Evolutionary conservation across 23 red algal genomes (phyloP), one percentile per base, ranked within the genome.

Genomic region (Gracilaria caudata): DNA sequence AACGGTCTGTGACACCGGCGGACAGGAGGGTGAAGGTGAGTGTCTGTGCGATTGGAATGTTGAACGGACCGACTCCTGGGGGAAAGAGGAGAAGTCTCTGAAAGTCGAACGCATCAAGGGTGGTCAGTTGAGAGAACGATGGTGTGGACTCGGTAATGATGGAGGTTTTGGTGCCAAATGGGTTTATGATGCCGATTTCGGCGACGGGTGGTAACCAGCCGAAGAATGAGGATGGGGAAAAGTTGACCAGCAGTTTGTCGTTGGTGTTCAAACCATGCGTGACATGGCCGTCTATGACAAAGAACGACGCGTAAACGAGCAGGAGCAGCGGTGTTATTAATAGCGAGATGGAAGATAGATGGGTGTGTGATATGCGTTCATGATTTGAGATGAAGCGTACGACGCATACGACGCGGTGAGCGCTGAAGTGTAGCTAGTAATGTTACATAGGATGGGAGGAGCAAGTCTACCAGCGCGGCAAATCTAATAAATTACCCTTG

Each of bases 31-130:
- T 61, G 46, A 81, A 60, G 28, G 78, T 81, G 5, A 54, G 78
- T 0, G 78, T 61, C 23, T 44, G 7, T 4, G 78, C n/a, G 14
- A 81, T 57, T 10, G 77, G 78, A 53, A 81, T 38, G 29, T 81
- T 81, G 78, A 81, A 81, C 30, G 78, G 78, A 7, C 78, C 78
- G 4, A 61, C 32, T 9, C 78, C 78, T 1, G 53, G 78, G 6
- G 78, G 78, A 53, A 81, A 55, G 8, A 28, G 30, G 3, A 81
- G 54, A 53, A 41, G 64, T 4, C 24, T 81, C 38, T 61, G 78
- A 41, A 81, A 81, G 24, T 55, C 39, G 54, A 63, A 61, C 26
- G 78, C 53, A 41, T 81, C 39, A 21, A 81, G 63, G 20, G 78
- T 63, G 21, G 78, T 54, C 78, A 81, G 13, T 34, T 54, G 47